Base-by-base conservation (phyloP, 2,329 filamentous ascomycete genomes). In the Trichoderma atroviride region DNA sequence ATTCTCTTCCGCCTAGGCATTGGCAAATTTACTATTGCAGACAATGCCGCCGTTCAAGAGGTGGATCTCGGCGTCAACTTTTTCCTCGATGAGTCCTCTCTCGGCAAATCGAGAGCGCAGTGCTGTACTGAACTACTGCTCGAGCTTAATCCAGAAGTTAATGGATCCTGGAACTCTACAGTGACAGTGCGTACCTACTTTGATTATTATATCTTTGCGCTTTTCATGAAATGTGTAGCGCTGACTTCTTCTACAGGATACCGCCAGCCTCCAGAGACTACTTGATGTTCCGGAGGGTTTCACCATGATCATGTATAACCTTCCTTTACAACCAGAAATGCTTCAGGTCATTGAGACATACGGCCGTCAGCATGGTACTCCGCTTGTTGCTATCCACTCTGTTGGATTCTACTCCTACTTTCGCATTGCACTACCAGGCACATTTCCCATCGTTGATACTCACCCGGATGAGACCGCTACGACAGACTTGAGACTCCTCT, bases 31-130 rank as follows among this genome's bases (percentile, higher is more conserved):
- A 96, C 93, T 0, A 97, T 99, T 71, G 91, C 92, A 64, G 96
- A 99, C 76, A 89, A 91, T 7, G 87, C 89, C 1, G 79, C 86
- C 2, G 94, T 99, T n/a, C 84, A 83, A 1, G 91, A 97, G 74
- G 85, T 89, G 53, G 96, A 99, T 76, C 83, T 99, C 52, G 96
- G 96, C 5, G 91, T 97, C 72, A 99, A 99, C 81, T 99, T 99
- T 85, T 99, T 99, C 76, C 84, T 99, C 0, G 93, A 97, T 71
- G 89, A 96, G 74, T 83, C 85, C 60, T 91, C 89, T 72, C 78
- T 97, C 47, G 94, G 94, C 65, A 90, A 89, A 75, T 89, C 89
- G 31, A 89, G 96, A 73, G 93, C 95, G 1, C 87, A 93, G 78
- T 90, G 92, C 77, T 92, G 91, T 67, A 90, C 91, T 69, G 89